These are phyloP conservation scores for Saccharomyces kudriavzevii DNA, from an alignment of 805 yeast genomes.

Conservation along the genomic window DNA sequence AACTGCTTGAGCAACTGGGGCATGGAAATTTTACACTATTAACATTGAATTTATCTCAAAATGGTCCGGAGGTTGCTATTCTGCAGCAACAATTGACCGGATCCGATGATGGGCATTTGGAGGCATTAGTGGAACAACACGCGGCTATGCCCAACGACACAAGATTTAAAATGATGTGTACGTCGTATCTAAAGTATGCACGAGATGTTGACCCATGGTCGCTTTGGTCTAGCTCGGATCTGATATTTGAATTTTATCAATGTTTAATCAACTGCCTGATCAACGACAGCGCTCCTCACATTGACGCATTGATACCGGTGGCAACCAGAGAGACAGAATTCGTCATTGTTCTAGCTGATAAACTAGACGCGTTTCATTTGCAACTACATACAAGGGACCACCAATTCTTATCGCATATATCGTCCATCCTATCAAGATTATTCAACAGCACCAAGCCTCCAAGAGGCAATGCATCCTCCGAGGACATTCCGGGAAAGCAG, in stretches of 20 bases:
- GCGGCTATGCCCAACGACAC: conserved; percentile 23
- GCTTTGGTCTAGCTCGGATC: conserved; percentile 41
- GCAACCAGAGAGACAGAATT: conserved; percentile 29
- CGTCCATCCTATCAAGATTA: conserved; percentile 46
- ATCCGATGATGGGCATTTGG: conserved; percentile 19
- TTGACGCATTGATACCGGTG: conserved; percentile 20
- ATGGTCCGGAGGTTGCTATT: conserved; percentile 23
- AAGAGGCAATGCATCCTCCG: conserved; percentile 17
- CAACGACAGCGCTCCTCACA: conserved; percentile 32
- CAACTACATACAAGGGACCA: conserved; percentile 21
- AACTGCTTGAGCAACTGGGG: background rate
- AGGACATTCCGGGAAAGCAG: conserved; percentile 32
- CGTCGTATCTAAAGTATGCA: conserved; percentile 41
- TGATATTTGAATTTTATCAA: conserved; percentile 35
- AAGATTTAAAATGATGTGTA: conserved; percentile 42
- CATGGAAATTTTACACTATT: background rate
- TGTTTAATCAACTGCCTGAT: conserved; percentile 39
- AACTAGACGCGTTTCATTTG: conserved; percentile 17
- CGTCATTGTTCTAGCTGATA: conserved; percentile 25
- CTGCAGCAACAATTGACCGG: conserved; percentile 22
- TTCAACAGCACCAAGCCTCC: conserved; percentile 52
- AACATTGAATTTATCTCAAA: background rate
- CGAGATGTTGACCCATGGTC: conserved; percentile 49
- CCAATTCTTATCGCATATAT: conserved; percentile 38
- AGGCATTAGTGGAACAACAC: conserved; percentile 27